These are phyloP conservation scores for Melampsora abietis-canadensis DNA, from an alignment of 1,284 basidiomycete species.

Conservation along the genomic window DNA sequence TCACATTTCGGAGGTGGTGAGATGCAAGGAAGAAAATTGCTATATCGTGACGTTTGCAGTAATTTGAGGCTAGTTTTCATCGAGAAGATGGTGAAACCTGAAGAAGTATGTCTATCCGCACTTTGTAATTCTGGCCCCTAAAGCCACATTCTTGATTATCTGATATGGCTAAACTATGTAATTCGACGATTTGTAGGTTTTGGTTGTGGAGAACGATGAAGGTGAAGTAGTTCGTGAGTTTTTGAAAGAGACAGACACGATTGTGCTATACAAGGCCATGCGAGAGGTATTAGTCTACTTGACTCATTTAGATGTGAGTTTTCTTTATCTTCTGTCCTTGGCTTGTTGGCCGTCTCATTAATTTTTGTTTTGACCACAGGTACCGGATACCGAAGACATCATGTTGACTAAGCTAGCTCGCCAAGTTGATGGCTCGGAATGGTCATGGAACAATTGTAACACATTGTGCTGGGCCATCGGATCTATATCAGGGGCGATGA, in stretches of 20 bases:
- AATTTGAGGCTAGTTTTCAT: constrained; percentile 95
- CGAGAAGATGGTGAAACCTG: constrained; percentile 99
- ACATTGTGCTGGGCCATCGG: constrained; percentile 99
- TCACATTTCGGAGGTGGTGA: constrained; percentile 51
- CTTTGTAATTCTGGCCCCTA: no score
- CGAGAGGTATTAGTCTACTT: constrained; percentile 88
- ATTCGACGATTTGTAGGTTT: constrained; percentile 56
- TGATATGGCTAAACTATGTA: neutral
- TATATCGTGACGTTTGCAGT: constrained; percentile 85
- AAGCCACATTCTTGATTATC: no score
- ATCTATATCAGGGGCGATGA: constrained; percentile 97
- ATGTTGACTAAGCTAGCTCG: constrained; percentile 42
- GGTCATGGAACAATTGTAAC: constrained; percentile 99
- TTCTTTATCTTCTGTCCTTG: constrained; percentile 61
- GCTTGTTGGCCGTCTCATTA: constrained; percentile 60
- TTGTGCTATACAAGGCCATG: constrained; percentile 99
- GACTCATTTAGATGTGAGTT: constrained; percentile 87
- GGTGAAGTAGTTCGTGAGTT: constrained; percentile 99
- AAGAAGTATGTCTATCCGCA: constrained; percentile 61
- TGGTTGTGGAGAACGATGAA: constrained; percentile 99
- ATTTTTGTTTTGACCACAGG: constrained; percentile 4
- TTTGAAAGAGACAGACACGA: constrained; percentile 98
- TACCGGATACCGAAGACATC: constrained; percentile 43
- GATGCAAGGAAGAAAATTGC: constrained; percentile 72
- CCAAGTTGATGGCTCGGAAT: constrained; percentile 84